Conservation (phyloP, 108 stramenopile genomes). For the Nitzschia putrida region DNA sequence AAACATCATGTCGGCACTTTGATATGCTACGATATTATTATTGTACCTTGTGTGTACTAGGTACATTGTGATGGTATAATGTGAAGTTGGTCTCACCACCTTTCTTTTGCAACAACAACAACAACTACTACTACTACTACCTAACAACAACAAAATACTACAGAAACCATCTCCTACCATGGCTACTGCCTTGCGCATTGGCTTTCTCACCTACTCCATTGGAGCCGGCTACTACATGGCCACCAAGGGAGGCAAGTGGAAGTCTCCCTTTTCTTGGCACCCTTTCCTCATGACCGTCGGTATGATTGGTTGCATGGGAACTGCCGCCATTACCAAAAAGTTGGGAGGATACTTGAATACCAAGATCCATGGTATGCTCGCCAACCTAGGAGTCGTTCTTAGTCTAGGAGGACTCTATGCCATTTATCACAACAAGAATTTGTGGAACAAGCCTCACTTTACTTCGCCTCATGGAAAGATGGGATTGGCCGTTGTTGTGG, state of each 20-base stretch:
- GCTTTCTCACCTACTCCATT: conserved; percentile 28
- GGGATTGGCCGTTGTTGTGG: conserved; percentile 51
- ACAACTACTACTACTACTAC: no score
- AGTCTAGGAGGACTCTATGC: conserved; percentile 60
- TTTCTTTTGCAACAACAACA: no score
- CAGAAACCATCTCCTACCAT: neutral
- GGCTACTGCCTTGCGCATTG: conserved; percentile 10
- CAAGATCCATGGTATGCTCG: conserved; percentile 75
- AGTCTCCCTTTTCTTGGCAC: conserved; percentile 73
- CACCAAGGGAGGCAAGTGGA: conserved; percentile 68
- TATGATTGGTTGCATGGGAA: conserved; percentile 74
- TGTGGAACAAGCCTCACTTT: conserved; percentile 61
- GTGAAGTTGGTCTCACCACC: no score
- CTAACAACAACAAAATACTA: no score
- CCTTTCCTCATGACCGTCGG: conserved; percentile 78
- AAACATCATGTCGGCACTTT: no score
- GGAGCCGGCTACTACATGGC: conserved; percentile 37
- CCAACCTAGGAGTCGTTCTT: conserved; percentile 51
- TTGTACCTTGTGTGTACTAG: no score
- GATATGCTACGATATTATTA: no score
- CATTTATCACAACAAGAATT: conserved; percentile 76
- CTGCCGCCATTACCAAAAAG: conserved; percentile 72
- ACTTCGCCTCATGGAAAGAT: conserved; percentile 56
- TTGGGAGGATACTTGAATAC: conserved; percentile 82
- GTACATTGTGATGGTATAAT: no score